phyloP scores from a whole-genome alignment of 345 rosid genomes.

The Mercurialis annua region DNA sequence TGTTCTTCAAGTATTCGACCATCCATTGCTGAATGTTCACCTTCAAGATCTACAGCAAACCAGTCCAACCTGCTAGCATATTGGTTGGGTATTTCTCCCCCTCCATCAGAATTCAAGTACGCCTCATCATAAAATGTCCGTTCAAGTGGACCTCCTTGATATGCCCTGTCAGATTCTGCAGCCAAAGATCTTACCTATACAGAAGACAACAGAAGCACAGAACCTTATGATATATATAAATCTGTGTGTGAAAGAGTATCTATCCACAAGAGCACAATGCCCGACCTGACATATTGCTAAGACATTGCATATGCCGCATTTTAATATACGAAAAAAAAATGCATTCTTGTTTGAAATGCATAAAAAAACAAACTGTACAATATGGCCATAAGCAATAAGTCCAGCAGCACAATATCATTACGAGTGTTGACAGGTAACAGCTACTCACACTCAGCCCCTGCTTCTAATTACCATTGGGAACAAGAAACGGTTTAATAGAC shows the following conservation, averaged over 20 bases:
- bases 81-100: conserved; percentile 52
- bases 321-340: background rate
- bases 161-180: conserved; percentile 93
- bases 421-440: background rate
- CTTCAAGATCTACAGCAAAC: conserved; percentile 99
- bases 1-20: conserved; percentile 95
- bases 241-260: background rate
- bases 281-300: background rate
- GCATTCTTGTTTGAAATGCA: background rate
- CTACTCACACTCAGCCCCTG: background rate
- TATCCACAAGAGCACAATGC: background rate
- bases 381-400: background rate
- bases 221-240: background rate
- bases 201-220: conserved; percentile 3
- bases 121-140: conserved; percentile 73
- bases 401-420: background rate
- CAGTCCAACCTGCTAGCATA: conserved; percentile 72
- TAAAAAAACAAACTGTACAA: background rate
- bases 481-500: background rate
- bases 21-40: conserved; percentile 99
- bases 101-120: conserved; percentile 44
- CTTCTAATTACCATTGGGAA: background rate
- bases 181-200: conserved; percentile 87
- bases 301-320: background rate
- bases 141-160: conserved; percentile 80